phyloP scores from a whole-genome alignment of 116 monocot genomes.

The Dioscorea cayenensis region DNA sequence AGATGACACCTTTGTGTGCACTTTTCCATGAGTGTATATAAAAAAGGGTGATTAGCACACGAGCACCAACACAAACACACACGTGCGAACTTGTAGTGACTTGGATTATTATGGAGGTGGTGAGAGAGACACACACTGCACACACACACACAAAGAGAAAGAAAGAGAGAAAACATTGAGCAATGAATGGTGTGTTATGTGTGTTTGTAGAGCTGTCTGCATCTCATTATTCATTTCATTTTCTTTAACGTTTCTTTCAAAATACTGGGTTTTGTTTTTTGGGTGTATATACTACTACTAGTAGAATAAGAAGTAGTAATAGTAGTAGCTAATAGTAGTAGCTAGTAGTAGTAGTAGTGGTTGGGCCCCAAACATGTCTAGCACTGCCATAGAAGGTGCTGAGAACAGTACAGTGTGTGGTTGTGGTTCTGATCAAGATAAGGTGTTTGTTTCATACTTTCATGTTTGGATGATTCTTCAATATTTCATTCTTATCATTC shows the following conservation, averaged over 20 bases:
- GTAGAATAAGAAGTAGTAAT: no score
- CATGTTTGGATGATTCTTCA: no score
- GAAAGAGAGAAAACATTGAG: no score
- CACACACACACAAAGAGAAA: no score
- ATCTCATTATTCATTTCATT: background rate
- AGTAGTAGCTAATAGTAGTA: background rate
- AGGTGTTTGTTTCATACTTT: no score
- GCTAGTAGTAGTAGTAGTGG: background rate
- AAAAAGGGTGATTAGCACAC: background rate
- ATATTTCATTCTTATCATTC: no score
- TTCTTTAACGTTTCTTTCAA: background rate
- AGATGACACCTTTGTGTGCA: background rate
- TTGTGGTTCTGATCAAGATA: no score
- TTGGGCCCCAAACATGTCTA: background rate
- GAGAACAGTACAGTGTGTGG: no score
- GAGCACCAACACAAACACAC: background rate
- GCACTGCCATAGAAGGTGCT: no score
- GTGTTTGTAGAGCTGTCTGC: background rate
- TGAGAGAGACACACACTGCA: no score
- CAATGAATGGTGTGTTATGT: background rate
- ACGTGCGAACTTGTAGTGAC: background rate
- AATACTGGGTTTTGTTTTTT: background rate
- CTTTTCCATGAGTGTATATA: background rate
- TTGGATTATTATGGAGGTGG: no score
- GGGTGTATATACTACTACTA: background rate